Percentiles rank a stretch among this genome's conserved stretches.
Evolutionary conservation across 73 alveolate genomes (phyloP).

Genomic region (Loxodes magnus): DNA sequence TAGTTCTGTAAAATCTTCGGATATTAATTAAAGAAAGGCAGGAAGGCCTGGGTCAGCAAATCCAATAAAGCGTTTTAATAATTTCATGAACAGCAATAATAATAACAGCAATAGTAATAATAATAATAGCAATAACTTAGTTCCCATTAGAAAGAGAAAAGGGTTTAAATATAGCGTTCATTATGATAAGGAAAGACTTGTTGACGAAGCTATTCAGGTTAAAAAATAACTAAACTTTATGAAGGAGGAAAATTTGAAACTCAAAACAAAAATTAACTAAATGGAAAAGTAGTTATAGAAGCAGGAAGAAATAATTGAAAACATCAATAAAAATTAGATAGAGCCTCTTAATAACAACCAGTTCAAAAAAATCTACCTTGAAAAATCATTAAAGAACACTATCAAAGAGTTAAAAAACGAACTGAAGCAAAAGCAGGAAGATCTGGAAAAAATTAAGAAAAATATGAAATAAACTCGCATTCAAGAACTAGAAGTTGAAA

Average conservation of each 20-base stretch:
- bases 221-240: slow-evolving; percentile 16
- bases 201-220: slow-evolving; percentile 13
- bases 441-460: slow-evolving; percentile 14
- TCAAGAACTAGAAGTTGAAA: slow-evolving; percentile 32
- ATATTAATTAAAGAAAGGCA: too few species aligned
- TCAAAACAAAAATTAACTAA: slow-evolving; percentile 26
- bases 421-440: slow-evolving; percentile 9
- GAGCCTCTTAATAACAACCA: neutral
- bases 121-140: too few species aligned
- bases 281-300: slow-evolving; percentile 16
- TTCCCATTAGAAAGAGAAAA: too few species aligned
- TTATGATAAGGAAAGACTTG: slow-evolving; percentile 34
- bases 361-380: slow-evolving; percentile 17
- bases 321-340: neutral
- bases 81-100: too few species aligned
- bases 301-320: slow-evolving; percentile 30
- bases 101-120: too few species aligned
- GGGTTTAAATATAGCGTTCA: too few species aligned
- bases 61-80: too few species aligned
- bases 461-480: slow-evolving; percentile 20
- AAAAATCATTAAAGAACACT: slow-evolving; percentile 12
- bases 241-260: slow-evolving; percentile 30
- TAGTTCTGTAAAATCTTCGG: too few species aligned
- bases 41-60: too few species aligned
- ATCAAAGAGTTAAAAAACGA: slow-evolving; percentile 19